Conservation (phyloP, 78 protist genomes). For the Bodo saltans region DNA sequence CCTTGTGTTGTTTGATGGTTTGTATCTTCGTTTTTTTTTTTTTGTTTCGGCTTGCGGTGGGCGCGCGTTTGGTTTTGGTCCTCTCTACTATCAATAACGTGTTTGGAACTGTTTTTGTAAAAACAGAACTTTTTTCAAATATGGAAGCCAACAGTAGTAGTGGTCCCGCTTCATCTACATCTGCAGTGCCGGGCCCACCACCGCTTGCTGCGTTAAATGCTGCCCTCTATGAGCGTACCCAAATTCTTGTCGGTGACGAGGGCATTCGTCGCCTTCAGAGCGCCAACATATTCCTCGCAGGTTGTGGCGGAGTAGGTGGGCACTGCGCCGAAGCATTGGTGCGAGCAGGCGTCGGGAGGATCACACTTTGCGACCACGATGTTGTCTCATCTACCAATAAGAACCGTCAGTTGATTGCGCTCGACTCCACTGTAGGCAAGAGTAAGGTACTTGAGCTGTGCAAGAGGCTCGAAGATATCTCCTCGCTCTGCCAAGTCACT, state of each 20-base stretch:
- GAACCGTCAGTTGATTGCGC: conserved; percentile 29
- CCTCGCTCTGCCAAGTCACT: conserved; percentile 1
- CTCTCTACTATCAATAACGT: too few species aligned
- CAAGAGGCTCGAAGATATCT: neutral
- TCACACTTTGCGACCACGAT: conserved; percentile 24
- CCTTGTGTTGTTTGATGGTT: too few species aligned
- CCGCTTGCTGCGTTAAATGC: too few species aligned
- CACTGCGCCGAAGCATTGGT: conserved; percentile 11
- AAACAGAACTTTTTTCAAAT: too few species aligned
- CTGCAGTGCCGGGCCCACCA: too few species aligned
- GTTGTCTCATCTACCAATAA: conserved; percentile 15
- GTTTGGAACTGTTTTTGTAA: too few species aligned
- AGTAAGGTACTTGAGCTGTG: neutral
- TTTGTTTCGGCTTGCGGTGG: too few species aligned
- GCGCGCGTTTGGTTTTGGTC: too few species aligned
- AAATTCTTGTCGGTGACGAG: neutral
- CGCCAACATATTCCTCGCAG: neutral
- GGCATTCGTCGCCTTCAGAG: neutral
- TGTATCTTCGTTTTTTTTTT: too few species aligned
- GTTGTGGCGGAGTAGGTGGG: conserved; percentile 28
- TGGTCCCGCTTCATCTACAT: too few species aligned
- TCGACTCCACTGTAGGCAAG: conserved; percentile 17
- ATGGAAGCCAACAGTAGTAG: too few species aligned
- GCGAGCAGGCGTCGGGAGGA: conserved; percentile 7
- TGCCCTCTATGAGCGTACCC: conserved; percentile 15